Evolutionary conservation across 805 yeast species (phyloP), one percentile per base, ranked within the genome.

Genomic region (Wickerhamomyces alni): DNA sequence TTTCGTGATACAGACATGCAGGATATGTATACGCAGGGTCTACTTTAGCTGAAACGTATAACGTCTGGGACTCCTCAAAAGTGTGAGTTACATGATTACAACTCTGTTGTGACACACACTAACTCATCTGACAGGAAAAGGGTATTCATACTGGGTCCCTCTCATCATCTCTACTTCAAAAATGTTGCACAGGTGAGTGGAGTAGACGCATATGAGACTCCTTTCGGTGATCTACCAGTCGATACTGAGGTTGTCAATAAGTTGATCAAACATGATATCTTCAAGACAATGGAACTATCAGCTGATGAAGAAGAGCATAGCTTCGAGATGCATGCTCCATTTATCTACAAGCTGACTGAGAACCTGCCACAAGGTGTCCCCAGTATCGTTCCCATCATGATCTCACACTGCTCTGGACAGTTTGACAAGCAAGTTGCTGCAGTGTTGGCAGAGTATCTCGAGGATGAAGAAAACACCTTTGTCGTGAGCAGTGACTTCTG

Each of bases 261-360:
- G 15, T 54, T 82, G 30, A 41, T 68, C 3, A 59, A 60, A n/a
- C 54, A 67, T 3, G 59, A 61, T 2, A 46, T 70, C 6, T 80
- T 85, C 48, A 64, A 66, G 42, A 60, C 57, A 39, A 83, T 88
- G 94, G 58, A 68, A 21, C 45, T 58, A 2, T 72, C 66, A 0
- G 69, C 70, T 12, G 99, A 93, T 58, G 77, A 80, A 43, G 83
- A 82, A 15, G 99, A 93, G 58, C 99, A 93, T 58, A 82, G 93
- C 37, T 76, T 93, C 52, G 99, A 93, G 54, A 86, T 93, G 96
- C 98, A 93, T 60, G 72, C 82, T 55, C 96, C 98, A 0, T 80
- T 75, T 43, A 63, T 86, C 8, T 70, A 74, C 50, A 70, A 75
- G 42, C 62, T 71, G 39, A 67, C 80, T 9, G 50, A 63, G 17